Evolutionary conservation across 805 yeast species (phyloP), one percentile per base, ranked within the genome.

Genomic region (Wickerhamiella bombiphila): DNA sequence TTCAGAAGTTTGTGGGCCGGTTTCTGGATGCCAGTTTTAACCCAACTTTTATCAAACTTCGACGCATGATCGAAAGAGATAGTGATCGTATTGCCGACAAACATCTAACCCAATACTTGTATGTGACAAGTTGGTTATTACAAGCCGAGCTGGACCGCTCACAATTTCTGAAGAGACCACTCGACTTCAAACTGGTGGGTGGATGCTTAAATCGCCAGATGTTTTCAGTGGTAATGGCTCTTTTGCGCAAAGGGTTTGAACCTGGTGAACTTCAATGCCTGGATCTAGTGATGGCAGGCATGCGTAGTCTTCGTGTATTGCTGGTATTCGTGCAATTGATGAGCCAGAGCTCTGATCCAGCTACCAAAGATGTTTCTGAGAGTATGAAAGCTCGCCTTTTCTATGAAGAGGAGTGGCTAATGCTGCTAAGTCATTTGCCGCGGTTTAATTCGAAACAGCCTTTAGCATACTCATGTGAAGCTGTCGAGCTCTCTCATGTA

Each of bases 1-100:
- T 76, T 21, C 54, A 57, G 4, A 41, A 46, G 3, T 77, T 79
- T 50, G 67, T 72, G 15, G 53, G 65, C 13, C 70, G 72, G 40
- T 78, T 85, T 46, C 57, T 73, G 4, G 85, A 81, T 40, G 77
- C 82, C 22, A 74, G 85, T 13, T 82, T 80, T 57, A 80, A 81
- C 48, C 72, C 73, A 14, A 56, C 85, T 20, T 60, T 81, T 35
- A 61, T 56, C 34, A 62, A 70, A 21, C 59, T 78, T 9, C 65
- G 80, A 7, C 62, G 59, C 49, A 57, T 62, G 42, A 54, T 68
- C 33, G 61, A 70, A 15, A 56, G 65, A 7, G 68, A 65, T 28
- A 53, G 55, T 19, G 60, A 55, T 15, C 55, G 56, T 3, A 36
- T 60, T 8, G 41, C 47, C 20, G 52, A 39, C 15, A 42, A 17